Evolutionary conservation across 306 rosid species (phyloP).

Genomic region (Lithocarpus polystachyus): DNA sequence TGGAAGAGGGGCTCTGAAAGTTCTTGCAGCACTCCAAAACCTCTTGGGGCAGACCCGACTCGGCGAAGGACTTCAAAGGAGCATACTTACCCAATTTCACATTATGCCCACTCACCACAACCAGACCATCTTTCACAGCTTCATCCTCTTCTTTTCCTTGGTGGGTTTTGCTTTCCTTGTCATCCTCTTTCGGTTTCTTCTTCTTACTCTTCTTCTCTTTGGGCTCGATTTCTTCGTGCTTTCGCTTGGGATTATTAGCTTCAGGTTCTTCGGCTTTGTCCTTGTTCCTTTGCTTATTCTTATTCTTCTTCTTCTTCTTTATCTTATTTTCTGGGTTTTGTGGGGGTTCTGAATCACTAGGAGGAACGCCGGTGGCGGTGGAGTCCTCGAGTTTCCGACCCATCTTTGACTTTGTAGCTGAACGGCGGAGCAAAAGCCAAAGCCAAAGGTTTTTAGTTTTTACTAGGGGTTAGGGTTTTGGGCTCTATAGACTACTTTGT

Average conservation of each 20-base stretch:
- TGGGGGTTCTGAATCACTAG: constrained; percentile 31
- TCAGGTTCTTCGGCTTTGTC: constrained; percentile 9
- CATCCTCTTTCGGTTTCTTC: constrained; percentile 31
- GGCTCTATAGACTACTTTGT: not conserved
- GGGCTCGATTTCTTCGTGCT: constrained; percentile 30
- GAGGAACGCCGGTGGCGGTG: not conserved
- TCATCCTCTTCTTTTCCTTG: constrained; percentile 32
- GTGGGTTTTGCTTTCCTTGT: constrained; percentile 7
- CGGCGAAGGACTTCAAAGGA: constrained; percentile 46
- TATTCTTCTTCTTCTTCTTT: constrained; percentile 23
- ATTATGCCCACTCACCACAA: constrained; percentile 69
- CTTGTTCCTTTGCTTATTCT: constrained; percentile 6
- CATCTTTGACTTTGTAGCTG: constrained; percentile 36
- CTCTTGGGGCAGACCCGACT: constrained; percentile 61
- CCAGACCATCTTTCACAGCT: constrained; percentile 35
- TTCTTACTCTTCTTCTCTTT: constrained; percentile 43
- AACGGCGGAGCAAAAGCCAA: constrained; percentile 21
- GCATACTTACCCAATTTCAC: constrained; percentile 48
- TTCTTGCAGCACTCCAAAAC: constrained; percentile 78
- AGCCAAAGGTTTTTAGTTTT: not conserved
- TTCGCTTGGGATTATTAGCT: constrained; percentile 46
- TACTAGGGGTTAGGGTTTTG: not conserved
- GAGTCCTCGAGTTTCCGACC: constrained; percentile 55
- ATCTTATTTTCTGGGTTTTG: constrained; percentile 46
- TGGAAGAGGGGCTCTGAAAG: constrained; percentile 76